A percentile compares a stretch with the other conserved stretches of the same genome.
phyloP scores from a whole-genome alignment of 345 rosid species.

The Euclidium syriacum region DNA sequence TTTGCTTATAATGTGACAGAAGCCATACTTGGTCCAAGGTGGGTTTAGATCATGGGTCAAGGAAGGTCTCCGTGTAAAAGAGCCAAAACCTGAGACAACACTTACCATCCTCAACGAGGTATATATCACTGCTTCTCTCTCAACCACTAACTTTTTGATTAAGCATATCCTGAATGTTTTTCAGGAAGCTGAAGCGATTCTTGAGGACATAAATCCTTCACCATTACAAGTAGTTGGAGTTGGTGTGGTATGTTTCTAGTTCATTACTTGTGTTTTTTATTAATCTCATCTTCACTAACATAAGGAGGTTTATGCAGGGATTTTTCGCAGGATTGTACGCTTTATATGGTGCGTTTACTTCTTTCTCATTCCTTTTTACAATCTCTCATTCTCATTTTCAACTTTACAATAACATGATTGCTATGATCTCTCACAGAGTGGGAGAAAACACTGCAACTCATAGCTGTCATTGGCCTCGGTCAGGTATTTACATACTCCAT shows the following conservation, averaged over 20 bases:
- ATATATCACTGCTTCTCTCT: slow-evolving; percentile 2
- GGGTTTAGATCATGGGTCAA: slow-evolving; percentile 85
- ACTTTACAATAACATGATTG: slow-evolving; percentile 6
- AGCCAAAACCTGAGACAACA: slow-evolving; percentile 75
- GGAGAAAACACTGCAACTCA: slow-evolving; percentile 80
- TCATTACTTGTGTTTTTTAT: neutral
- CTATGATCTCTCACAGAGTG: slow-evolving; percentile 54
- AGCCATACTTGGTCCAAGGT: slow-evolving; percentile 72
- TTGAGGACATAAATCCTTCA: slow-evolving; percentile 72
- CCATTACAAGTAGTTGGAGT: slow-evolving; percentile 63
- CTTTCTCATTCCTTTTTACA: slow-evolving; percentile 6
- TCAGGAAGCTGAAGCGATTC: slow-evolving; percentile 94
- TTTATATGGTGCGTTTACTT: slow-evolving; percentile 45
- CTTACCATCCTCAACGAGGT: slow-evolving; percentile 84
- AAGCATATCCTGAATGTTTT: slow-evolving; percentile 2
- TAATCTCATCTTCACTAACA: slow-evolving; percentile 6
- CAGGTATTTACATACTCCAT: slow-evolving; percentile 43
- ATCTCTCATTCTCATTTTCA: neutral
- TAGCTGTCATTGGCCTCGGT: slow-evolving; percentile 66
- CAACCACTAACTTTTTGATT: too few relatives aligned
- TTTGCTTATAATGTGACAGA: slow-evolving; percentile 40
- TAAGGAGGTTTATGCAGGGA: slow-evolving; percentile 44
- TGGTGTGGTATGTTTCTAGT: slow-evolving; percentile 58
- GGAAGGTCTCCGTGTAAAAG: slow-evolving; percentile 71
- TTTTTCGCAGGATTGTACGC: slow-evolving; percentile 53